These are phyloP conservation scores for Thermochaetoides dissita DNA, from an alignment of 2,329 filamentous ascomycete species.

Conservation along the genomic window DNA sequence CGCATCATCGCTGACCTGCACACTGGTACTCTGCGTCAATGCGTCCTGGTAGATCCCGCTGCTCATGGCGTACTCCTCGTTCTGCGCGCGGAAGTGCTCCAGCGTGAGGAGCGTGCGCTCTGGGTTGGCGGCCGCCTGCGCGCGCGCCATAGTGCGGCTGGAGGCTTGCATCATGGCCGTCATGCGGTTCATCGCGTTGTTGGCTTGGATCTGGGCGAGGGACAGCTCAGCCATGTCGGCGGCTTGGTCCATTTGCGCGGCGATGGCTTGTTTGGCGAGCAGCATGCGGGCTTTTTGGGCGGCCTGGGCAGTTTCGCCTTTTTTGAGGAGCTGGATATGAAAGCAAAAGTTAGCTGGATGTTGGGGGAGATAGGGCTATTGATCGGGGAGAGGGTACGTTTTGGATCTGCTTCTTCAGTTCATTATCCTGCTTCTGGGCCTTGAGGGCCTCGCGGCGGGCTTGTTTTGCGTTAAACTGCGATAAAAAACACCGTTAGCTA, in stretches of 20 bases:
- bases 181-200: constrained; percentile 53
- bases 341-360: neutral
- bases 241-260: constrained; percentile 50
- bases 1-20: constrained; percentile 65
- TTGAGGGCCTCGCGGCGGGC: constrained; percentile 47
- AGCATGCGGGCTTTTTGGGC: constrained; percentile 51
- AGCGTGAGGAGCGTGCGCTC: constrained; percentile 47
- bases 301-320: constrained; percentile 48
- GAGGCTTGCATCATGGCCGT: constrained; percentile 49
- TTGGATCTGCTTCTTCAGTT: constrained; percentile 50
- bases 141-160: constrained; percentile 42
- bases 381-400: constrained; percentile 21
- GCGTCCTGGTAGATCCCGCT: constrained; percentile 75
- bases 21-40: constrained; percentile 60
- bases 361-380: neutral
- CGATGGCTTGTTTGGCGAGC: constrained; percentile 46
- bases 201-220: constrained; percentile 48
- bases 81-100: constrained; percentile 47
- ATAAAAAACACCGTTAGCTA: neutral
- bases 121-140: constrained; percentile 44
- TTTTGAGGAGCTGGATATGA: constrained; percentile 35
- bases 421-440: constrained; percentile 45
- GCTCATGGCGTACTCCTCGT: constrained; percentile 50
- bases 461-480: constrained; percentile 46
- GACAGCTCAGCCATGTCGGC: constrained; percentile 50